Evolutionary conservation across 2,329 filamentous ascomycete genomes (phyloP).

Genomic region (Botryotinia calthae): DNA sequence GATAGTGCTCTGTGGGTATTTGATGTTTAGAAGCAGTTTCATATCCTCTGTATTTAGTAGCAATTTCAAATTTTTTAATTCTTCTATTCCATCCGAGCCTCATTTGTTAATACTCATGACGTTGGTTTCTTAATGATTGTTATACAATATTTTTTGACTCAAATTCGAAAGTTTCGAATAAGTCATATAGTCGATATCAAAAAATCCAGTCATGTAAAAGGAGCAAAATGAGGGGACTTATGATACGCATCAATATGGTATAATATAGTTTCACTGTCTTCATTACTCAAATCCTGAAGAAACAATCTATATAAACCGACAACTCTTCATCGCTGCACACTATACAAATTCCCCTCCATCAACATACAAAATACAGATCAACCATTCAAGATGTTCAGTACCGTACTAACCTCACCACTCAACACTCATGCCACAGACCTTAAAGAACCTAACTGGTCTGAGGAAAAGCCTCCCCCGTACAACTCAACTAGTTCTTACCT

Average conservation of each 20-base stretch:
- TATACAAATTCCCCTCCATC: background rate
- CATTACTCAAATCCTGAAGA: too few relatives aligned
- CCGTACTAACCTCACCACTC: too few relatives aligned
- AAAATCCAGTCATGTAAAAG: background rate
- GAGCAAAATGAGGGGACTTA: background rate
- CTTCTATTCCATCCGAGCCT: background rate
- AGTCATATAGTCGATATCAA: background rate
- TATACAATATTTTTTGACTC: background rate
- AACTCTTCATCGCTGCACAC: background rate
- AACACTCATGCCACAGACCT: too few relatives aligned
- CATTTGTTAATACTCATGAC: too few relatives aligned
- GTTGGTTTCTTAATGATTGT: background rate
- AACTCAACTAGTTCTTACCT: background rate
- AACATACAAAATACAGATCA: background rate
- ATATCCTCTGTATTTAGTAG: background rate
- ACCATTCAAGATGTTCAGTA: background rate
- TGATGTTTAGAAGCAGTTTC: background rate
- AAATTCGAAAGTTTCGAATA: background rate
- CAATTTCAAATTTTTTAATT: background rate
- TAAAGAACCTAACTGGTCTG: background rate
- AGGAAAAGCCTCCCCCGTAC: background rate
- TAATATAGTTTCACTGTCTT: background rate
- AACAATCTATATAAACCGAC: background rate
- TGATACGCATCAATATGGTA: background rate
- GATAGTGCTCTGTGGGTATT: background rate